A percentile compares a stretch with the other conserved stretches of the same genome.
phyloP scores from a whole-genome alignment of 345 rosid species.

The Ailanthus altissimus region DNA sequence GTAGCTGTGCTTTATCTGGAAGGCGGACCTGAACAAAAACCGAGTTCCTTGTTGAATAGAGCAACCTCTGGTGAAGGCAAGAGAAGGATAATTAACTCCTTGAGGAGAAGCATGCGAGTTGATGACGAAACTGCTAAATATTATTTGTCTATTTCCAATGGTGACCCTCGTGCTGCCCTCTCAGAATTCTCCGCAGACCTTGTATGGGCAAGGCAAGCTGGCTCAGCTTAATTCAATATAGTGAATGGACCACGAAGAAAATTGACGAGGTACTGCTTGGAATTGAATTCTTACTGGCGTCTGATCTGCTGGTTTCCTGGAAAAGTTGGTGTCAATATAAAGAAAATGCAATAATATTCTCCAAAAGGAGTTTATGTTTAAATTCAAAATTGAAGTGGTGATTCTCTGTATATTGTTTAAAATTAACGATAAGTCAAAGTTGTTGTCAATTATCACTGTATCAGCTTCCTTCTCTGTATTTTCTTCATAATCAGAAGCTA shows the following conservation, averaged over 20 bases:
- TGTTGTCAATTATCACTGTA: not conserved
- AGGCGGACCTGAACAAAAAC: conserved; percentile 50
- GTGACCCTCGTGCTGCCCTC: conserved; percentile 78
- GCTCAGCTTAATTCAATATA: conserved; percentile 35
- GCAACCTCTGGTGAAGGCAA: conserved; percentile 55
- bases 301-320: too few relatives aligned
- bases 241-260: not conserved
- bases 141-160: conserved; percentile 73
- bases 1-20: conserved; percentile 80
- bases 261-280: too few relatives aligned
- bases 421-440: not conserved
- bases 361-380: not conserved
- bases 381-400: not conserved
- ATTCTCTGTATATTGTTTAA: not conserved
- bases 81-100: conserved; percentile 60
- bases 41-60: conserved; percentile 27
- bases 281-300: not conserved
- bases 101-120: conserved; percentile 88
- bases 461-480: not conserved
- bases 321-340: too few relatives aligned
- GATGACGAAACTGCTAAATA: conserved; percentile 86
- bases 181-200: conserved; percentile 70
- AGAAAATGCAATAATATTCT: not conserved
- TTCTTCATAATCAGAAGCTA: not conserved
- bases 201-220: conserved; percentile 65